Evolutionary conservation across 495 filamentous ascomycete genomes (phyloP).

Genomic region (Pseudevernia furfuracea): DNA sequence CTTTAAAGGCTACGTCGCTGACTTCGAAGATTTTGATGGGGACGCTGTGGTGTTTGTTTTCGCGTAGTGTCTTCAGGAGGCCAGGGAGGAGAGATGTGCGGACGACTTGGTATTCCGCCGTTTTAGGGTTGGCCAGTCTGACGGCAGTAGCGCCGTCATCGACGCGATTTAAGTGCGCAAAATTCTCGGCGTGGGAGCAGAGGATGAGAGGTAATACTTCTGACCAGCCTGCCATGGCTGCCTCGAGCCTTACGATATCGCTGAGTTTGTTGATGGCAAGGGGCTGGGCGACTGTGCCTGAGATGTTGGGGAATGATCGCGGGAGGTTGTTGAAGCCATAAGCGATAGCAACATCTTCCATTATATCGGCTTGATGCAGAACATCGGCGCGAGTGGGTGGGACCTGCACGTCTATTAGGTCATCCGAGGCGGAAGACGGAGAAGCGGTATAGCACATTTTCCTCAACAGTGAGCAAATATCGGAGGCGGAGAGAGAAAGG

Average conservation of each 20-base stretch:
- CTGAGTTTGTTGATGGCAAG: conserved; percentile 87
- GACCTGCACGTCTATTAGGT: conserved; percentile 69
- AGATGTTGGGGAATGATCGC: conserved; percentile 70
- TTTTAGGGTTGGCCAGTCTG: conserved; percentile 90
- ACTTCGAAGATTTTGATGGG: conserved; percentile 93
- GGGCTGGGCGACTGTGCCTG: conserved; percentile 77
- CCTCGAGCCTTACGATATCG: conserved; percentile 85
- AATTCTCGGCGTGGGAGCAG: conserved; percentile 98
- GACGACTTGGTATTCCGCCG: conserved; percentile 91
- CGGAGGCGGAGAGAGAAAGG: conserved; percentile 58
- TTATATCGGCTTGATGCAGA: conserved; percentile 92
- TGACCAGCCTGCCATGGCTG: conserved; percentile 89
- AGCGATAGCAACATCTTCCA: conserved; percentile 94
- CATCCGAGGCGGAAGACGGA: conserved; percentile 48
- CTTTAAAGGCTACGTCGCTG: conserved; percentile 87
- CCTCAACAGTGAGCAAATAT: conserved; percentile 65
- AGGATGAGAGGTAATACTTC: conserved; percentile 96
- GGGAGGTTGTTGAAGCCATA: conserved; percentile 96
- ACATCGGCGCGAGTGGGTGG: conserved; percentile 90
- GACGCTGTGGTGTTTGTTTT: conserved; percentile 84
- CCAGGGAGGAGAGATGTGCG: conserved; percentile 84
- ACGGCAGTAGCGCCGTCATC: conserved; percentile 84
- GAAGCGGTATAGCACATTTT: conserved; percentile 80
- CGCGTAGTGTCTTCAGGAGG: conserved; percentile 86
- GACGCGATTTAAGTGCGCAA: conserved; percentile 85